These are phyloP conservation scores for Vaccinium darrowii DNA, from an alignment of 148 eudicot species.

Conservation along the genomic window DNA sequence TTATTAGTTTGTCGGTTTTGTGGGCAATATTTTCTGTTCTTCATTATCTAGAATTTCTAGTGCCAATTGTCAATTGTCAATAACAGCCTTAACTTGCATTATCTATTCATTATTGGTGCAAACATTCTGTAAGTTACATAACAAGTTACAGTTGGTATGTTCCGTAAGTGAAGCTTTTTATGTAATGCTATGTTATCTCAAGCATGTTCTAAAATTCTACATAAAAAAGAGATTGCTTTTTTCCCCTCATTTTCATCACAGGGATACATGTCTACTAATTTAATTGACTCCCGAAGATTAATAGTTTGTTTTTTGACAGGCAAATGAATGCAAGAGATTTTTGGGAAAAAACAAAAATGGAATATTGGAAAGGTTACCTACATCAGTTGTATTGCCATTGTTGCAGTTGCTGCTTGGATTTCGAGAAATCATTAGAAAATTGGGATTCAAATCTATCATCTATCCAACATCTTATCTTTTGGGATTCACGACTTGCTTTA, in stretches of 20 bases:
- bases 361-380: background rate
- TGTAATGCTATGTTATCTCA: background rate
- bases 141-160: background rate
- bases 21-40: background rate
- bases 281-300: background rate
- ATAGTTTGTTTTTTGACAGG: background rate
- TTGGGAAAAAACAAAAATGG: background rate
- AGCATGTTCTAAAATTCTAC: background rate
- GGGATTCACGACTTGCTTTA: background rate
- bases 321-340: background rate
- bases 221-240: too few relatives aligned
- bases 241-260: background rate
- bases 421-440: background rate
- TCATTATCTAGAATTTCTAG: background rate
- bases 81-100: background rate
- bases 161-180: background rate
- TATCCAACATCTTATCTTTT: background rate
- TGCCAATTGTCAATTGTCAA: background rate
- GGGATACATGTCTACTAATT: background rate
- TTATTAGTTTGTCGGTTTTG: background rate
- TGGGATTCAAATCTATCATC: background rate
- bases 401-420: background rate
- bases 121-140: background rate
- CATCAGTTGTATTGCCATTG: background rate
- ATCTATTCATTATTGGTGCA: background rate